Evolutionary conservation across 2,329 filamentous ascomycete species (phyloP).

Genomic region (Pyrenochaeta sp.): DNA sequence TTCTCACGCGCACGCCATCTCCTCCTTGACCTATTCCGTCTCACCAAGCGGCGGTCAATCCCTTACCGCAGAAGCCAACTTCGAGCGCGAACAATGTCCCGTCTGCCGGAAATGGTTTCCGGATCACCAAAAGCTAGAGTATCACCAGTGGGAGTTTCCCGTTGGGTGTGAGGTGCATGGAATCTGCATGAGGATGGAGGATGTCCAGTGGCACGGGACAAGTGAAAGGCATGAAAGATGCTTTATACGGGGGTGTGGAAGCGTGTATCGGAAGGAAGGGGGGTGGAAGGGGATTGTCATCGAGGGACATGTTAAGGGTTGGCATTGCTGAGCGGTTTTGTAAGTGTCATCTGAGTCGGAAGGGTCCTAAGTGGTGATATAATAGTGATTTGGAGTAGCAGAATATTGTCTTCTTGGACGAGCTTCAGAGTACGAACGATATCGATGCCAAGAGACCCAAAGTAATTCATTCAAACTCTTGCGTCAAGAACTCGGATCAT

Average conservation of each 20-base stretch:
- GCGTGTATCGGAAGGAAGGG: slow-evolving; percentile 24
- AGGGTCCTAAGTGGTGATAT: background rate
- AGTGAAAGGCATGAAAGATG: slow-evolving; percentile 27
- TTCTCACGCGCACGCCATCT: slow-evolving; percentile 20
- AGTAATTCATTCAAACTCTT: too few relatives aligned
- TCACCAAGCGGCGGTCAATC: slow-evolving; percentile 14
- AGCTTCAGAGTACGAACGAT: too few relatives aligned
- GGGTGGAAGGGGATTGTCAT: slow-evolving; percentile 24
- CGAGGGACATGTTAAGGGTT: slow-evolving; percentile 22
- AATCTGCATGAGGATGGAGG: slow-evolving; percentile 27
- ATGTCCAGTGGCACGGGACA: slow-evolving; percentile 23
- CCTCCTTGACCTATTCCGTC: slow-evolving; percentile 20
- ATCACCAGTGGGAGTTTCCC: slow-evolving; percentile 21
- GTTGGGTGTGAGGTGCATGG: slow-evolving; percentile 27
- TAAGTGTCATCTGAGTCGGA: background rate
- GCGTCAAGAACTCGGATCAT: too few relatives aligned
- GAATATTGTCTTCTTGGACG: too few relatives aligned
- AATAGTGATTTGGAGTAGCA: too few relatives aligned
- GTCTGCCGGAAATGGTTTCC: slow-evolving; percentile 27
- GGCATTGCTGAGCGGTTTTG: slow-evolving; percentile 9
- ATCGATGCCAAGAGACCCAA: too few relatives aligned
- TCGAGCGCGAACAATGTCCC: slow-evolving; percentile 30
- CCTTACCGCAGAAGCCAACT: slow-evolving; percentile 27
- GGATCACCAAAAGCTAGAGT: slow-evolving; percentile 13
- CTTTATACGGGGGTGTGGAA: slow-evolving; percentile 30